Conservation (phyloP, 2,329 filamentous ascomycete genomes). For the Dactylellina sp. region DNA sequence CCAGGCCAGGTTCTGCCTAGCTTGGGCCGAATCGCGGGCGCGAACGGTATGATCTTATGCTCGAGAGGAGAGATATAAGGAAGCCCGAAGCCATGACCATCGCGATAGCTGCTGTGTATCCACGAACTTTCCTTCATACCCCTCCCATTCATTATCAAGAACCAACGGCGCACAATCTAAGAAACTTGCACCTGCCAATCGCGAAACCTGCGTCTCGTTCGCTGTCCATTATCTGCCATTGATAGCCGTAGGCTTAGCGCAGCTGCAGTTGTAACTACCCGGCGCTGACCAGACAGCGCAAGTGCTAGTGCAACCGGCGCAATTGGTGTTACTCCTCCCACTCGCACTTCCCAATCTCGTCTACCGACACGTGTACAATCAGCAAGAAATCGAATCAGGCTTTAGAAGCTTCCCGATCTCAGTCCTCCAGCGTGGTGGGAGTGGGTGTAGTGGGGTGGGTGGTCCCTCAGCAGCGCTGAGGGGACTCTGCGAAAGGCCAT, state of each 20-base stretch:
- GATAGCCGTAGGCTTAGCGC: not conserved
- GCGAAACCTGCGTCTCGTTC: constrained; percentile 8
- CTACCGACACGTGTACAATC: constrained; percentile 40
- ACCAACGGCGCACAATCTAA: constrained; percentile 9
- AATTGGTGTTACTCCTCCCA: not conserved
- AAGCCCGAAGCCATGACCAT: not conserved
- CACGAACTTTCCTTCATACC: not conserved
- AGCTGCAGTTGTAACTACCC: not conserved
- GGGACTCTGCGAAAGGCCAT: not conserved
- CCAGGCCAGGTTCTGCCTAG: constrained; percentile 12
- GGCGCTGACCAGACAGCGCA: not conserved
- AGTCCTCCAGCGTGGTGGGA: not conserved
- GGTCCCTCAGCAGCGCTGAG: not conserved
- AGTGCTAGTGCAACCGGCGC: constrained; percentile 26
- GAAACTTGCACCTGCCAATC: constrained; percentile 27
- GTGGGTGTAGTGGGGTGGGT: not conserved
- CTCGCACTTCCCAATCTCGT: constrained; percentile 1
- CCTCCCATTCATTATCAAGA: not conserved
- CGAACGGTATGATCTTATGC: no score
- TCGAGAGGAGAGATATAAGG: constrained; percentile 8
- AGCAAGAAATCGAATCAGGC: constrained; percentile 5
- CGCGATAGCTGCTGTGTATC: not conserved
- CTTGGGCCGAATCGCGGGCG: constrained; percentile 24
- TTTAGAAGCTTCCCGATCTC: constrained; percentile 23
- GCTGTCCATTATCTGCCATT: not conserved